Percentiles rank a stretch among this genome's conserved stretches.
phyloP scores from a whole-genome alignment of 1,284 basidiomycete genomes.

The Boletellus sp. region DNA sequence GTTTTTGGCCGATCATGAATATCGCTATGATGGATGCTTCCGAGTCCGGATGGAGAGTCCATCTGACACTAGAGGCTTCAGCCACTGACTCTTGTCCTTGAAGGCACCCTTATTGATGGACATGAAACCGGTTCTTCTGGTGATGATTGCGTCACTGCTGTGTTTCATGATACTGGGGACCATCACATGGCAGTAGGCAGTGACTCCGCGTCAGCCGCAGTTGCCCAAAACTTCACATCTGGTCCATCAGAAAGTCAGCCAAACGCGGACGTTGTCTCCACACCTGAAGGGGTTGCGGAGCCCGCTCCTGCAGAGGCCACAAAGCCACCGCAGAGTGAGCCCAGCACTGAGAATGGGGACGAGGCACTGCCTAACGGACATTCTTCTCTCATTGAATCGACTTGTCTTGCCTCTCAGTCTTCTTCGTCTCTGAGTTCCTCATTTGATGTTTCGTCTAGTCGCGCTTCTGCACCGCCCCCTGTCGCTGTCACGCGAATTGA shows the following conservation, averaged over 20 bases:
- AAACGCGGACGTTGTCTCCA: constrained; percentile 12
- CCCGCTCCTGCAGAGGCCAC: constrained; percentile 7
- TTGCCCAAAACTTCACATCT: constrained; percentile 8
- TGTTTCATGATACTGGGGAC: constrained; percentile 12
- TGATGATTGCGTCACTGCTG: constrained; percentile 11
- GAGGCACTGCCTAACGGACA: constrained; percentile 29
- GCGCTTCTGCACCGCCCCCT: constrained; percentile 34
- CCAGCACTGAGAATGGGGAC: constrained; percentile 14
- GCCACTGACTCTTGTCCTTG: constrained; percentile 24
- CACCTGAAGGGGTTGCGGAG: constrained; percentile 15
- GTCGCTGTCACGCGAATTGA: constrained; percentile 39
- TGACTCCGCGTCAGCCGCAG: constrained; percentile 11
- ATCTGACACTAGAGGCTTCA: constrained; percentile 25
- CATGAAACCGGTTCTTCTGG: constrained; percentile 19
- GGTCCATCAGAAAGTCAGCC: constrained; percentile 11
- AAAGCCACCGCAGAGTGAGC: constrained; percentile 15
- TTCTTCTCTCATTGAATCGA: constrained; percentile 23
- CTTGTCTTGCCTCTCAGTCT: constrained; percentile 27
- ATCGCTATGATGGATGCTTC: constrained; percentile 30
- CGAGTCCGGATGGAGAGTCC: constrained; percentile 24
- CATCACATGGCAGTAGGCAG: constrained; percentile 7
- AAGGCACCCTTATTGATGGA: constrained; percentile 28
- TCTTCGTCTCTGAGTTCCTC: constrained; percentile 37
- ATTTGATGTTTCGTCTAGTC: constrained; percentile 37
- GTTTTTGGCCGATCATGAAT: constrained; percentile 36